Base-by-base conservation (phyloP, 345 rosid species). In the Sisymbrium altissimum region DNA sequence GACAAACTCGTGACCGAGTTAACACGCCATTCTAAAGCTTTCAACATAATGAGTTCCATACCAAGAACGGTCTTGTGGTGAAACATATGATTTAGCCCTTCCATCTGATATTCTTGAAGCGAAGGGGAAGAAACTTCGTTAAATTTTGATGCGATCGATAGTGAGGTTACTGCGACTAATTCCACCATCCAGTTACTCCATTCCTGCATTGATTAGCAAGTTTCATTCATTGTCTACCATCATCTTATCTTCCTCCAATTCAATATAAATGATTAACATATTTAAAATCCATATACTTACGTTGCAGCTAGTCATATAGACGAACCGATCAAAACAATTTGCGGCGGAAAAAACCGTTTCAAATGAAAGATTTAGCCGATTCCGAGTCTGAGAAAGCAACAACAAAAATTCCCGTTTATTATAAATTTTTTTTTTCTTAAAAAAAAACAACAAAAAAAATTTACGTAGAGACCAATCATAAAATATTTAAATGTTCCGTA, bases 181-280 rank as follows among this genome's bases (percentile, higher is more conserved):
- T 93, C 91, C 53, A 85, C 80, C 93, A 89, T 89, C 93, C 96
- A 89, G 10, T 73, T 59, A 7, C 82, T 80, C 96, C 93, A 87
- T 69, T 52, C 87, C 98, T 90, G 73, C 15, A 32, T 45, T 62
- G 0, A 2, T 36, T 15, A 6, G 2, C 4, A 45, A 14, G 2
- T 10, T 12, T 6, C 6, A 13, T 19, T 65, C 58, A 65, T 33
- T 33, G 4, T 19, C 18, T 2, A 18, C 43, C 30, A 15, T 15
- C 21, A 45, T 8, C 41, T 33, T 10, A 0, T 25, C 19, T 13
- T 18, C 13, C 14, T 48, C 19, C 15, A 15, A 0, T 67, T 4
- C n/a, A 5, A 9, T 21, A 14, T 0, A 21, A 21, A 32, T 18
- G 14, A 1, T n/a, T 10, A 17, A 9, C 13, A 9, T 15, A 36